Percentiles rank a stretch among this genome's conserved stretches.
Conservation (phyloP, 2,329 filamentous ascomycete species). For the Pseudogymnoascus sp. region DNA sequence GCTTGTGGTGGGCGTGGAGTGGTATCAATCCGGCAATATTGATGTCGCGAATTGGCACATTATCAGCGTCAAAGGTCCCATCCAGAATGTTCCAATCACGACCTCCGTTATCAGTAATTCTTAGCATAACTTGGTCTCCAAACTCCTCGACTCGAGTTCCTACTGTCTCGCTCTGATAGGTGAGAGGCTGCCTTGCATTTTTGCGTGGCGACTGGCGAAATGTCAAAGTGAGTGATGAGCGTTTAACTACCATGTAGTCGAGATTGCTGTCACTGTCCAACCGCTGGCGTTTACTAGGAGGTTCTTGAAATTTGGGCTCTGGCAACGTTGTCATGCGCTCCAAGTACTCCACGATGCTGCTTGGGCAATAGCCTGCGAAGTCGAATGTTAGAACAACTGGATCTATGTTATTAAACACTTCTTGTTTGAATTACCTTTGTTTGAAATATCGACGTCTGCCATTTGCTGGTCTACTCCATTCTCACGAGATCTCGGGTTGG, state of each 20-base stretch:
- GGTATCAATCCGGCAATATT: slow-evolving; percentile 20
- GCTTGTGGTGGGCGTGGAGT: slow-evolving; percentile 19
- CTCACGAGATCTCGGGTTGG: not conserved
- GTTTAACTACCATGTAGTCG: slow-evolving; percentile 24
- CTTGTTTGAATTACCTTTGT: not conserved
- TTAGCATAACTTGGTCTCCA: not conserved
- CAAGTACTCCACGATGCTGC: not conserved
- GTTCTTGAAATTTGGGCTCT: slow-evolving; percentile 14
- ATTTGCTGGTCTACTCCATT: not conserved
- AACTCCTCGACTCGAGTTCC: not conserved
- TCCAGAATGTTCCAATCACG: slow-evolving; percentile 14
- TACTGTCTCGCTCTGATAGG: slow-evolving; percentile 15
- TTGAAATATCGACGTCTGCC: not conserved
- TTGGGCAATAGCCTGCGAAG: slow-evolving; percentile 19
- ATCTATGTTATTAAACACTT: not conserved
- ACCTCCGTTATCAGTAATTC: not conserved
- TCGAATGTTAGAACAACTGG: slow-evolving; percentile 17
- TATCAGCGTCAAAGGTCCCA: slow-evolving; percentile 15
- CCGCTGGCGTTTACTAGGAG: not conserved
- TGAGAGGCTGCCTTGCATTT: slow-evolving; percentile 15
- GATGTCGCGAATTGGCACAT: slow-evolving; percentile 19
- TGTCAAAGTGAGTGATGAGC: slow-evolving; percentile 19
- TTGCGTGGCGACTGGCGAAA: slow-evolving; percentile 16
- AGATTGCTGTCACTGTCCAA: not conserved
- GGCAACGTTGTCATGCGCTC: slow-evolving; percentile 21